Percentiles rank a stretch among this genome's conserved stretches.
phyloP scores from a whole-genome alignment of 257 asterid species.

The Catharanthus roseus region DNA sequence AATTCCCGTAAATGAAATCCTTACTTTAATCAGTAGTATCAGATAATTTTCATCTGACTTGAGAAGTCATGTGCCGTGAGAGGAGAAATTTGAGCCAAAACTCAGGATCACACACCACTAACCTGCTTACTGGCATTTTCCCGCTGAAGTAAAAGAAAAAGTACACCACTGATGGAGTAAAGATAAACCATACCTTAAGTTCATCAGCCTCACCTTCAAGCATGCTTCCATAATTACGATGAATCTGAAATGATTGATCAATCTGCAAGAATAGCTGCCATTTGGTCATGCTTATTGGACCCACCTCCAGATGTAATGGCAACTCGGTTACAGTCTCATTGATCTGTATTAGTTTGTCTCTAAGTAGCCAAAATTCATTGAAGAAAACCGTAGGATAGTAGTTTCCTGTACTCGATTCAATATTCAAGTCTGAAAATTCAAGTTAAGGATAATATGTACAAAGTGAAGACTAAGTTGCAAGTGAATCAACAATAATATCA shows the following conservation, averaged over 20 bases:
- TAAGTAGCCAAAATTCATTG: slow-evolving; percentile 96
- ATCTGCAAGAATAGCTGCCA: slow-evolving; percentile 96
- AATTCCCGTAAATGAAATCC: background rate
- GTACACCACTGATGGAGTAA: background rate
- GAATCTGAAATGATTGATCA: slow-evolving; percentile 95
- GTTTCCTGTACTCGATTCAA: slow-evolving; percentile 71
- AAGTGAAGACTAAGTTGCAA: background rate
- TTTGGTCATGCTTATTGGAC: slow-evolving; percentile 95
- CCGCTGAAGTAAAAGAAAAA: background rate
- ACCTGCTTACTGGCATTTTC: background rate
- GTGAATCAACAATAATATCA: background rate
- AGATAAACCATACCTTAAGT: slow-evolving; percentile 64
- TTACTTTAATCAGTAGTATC: background rate
- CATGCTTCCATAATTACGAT: slow-evolving; percentile 95
- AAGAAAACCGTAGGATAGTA: slow-evolving; percentile 82
- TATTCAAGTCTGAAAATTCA: slow-evolving; percentile 48
- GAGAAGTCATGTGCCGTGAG: background rate
- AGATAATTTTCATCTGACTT: background rate
- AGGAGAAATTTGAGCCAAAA: background rate
- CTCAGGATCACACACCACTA: background rate
- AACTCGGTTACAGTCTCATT: slow-evolving; percentile 80
- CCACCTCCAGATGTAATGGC: slow-evolving; percentile 81
- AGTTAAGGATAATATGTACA: slow-evolving; percentile 43
- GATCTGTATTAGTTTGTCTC: slow-evolving; percentile 63
- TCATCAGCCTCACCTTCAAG: slow-evolving; percentile 98